phyloP scores from a whole-genome alignment of 345 rosid genomes.

The Gossypioides kirkii region DNA sequence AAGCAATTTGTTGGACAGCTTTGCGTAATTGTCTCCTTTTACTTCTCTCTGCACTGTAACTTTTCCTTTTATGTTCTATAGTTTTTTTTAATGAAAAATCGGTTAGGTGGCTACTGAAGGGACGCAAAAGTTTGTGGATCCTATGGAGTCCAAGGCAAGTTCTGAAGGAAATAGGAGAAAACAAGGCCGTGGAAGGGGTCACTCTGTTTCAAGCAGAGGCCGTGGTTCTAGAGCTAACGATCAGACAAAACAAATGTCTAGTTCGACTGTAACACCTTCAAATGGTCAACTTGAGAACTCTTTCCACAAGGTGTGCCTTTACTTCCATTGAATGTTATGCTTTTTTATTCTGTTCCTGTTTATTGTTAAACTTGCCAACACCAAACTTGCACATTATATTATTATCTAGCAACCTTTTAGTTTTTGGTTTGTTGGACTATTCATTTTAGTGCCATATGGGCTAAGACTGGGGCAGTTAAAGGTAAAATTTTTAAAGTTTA shows the following conservation, averaged over 20 bases:
- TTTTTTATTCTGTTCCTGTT: background rate
- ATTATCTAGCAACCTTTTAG: background rate
- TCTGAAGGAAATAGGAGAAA: constrained; percentile 62
- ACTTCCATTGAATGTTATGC: constrained; percentile 1
- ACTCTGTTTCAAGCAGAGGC: constrained; percentile 68
- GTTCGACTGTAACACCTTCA: constrained; percentile 39
- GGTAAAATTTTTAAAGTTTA: background rate
- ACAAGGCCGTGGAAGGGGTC: constrained; percentile 80
- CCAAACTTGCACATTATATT: background rate
- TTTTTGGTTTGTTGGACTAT: background rate
- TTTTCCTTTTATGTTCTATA: background rate
- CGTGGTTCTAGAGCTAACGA: constrained; percentile 76
- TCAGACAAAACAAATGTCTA: constrained; percentile 46
- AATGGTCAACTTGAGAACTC: constrained; percentile 71
- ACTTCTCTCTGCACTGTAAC: background rate
- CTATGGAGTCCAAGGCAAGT: constrained; percentile 44
- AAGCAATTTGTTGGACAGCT: background rate
- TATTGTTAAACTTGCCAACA: background rate
- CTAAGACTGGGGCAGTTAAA: background rate
- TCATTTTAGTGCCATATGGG: background rate
- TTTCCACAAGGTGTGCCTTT: constrained; percentile 47
- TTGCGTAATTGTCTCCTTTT: background rate
- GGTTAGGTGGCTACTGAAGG: constrained; percentile 56
- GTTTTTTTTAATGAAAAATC: constrained; percentile 16
- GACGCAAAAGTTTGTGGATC: constrained; percentile 53